phyloP scores from a whole-genome alignment of 2,329 filamentous ascomycete species.

The Cadophora malorum region DNA sequence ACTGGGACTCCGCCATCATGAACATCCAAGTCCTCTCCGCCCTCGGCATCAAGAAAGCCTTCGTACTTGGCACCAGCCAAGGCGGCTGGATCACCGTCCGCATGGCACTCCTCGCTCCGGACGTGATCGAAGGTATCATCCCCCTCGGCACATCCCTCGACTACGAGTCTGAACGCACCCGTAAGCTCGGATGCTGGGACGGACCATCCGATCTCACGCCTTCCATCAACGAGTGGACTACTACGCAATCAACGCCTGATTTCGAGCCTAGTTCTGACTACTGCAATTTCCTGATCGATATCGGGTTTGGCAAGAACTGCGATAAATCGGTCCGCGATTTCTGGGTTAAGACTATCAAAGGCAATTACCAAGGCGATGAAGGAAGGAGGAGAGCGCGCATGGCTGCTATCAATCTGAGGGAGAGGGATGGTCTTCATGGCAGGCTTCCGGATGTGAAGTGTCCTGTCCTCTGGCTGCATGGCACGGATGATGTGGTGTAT shows the following conservation, averaged over 20 bases:
- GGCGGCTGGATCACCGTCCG: constrained; percentile 57
- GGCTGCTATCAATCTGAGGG: constrained; percentile 52
- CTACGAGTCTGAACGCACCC: constrained; percentile 55
- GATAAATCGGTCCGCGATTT: constrained; percentile 49
- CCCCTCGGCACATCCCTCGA: constrained; percentile 60
- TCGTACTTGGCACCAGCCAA: constrained; percentile 58
- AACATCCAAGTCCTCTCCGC: constrained; percentile 61
- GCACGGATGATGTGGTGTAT: constrained; percentile 54
- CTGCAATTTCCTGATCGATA: constrained; percentile 52
- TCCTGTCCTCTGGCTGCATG: constrained; percentile 55
- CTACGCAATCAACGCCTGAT: constrained; percentile 49
- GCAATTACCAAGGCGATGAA: constrained; percentile 56
- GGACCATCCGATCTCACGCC: constrained; percentile 51
- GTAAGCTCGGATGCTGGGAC: constrained; percentile 58
- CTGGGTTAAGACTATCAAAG: constrained; percentile 54
- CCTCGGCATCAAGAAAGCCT: constrained; percentile 55
- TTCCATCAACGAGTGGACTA: constrained; percentile 50
- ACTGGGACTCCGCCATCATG: constrained; percentile 62
- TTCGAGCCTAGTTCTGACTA: constrained; percentile 56
- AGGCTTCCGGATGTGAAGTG: constrained; percentile 55
- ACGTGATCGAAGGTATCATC: constrained; percentile 56
- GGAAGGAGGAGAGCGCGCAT: constrained; percentile 56
- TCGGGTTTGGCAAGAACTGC: constrained; percentile 54
- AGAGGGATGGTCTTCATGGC: constrained; percentile 55
- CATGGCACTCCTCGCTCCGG: constrained; percentile 58